Evolutionary conservation across 2,329 filamentous ascomycete species (phyloP).

Genomic region (Hansfordia pulvinata): DNA sequence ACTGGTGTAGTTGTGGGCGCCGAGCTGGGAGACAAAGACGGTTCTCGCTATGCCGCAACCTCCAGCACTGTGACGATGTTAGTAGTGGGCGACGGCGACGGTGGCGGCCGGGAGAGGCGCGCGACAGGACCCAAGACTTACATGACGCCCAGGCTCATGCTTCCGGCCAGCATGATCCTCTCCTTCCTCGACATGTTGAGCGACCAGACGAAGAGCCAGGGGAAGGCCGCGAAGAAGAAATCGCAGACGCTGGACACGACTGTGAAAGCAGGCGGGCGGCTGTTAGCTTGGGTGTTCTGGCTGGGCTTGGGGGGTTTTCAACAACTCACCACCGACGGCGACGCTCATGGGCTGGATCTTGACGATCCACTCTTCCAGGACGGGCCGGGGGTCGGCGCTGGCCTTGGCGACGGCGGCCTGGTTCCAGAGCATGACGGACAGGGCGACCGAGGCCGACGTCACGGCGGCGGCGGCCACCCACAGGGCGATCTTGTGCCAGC

Average conservation of each 20-base stretch:
- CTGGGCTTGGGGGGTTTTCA: background rate
- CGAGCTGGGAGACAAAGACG: constrained; percentile 10
- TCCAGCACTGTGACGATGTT: constrained; percentile 15
- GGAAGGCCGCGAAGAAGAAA: constrained; percentile 13
- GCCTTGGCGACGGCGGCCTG: constrained; percentile 20
- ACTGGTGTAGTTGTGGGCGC: constrained; percentile 15
- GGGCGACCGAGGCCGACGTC: constrained; percentile 15
- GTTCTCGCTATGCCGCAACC: constrained; percentile 19
- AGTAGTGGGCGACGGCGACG: background rate
- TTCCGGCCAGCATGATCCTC: constrained; percentile 13
- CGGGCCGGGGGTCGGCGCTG: constrained; percentile 24
- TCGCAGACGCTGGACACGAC: constrained; percentile 21
- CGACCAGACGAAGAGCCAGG: constrained; percentile 14
- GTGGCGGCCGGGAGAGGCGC: background rate
- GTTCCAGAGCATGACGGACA: constrained; percentile 23
- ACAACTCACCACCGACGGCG: constrained; percentile 17
- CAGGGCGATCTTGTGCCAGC: constrained; percentile 18
- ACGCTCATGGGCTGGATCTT: constrained; percentile 22
- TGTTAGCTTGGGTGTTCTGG: constrained; percentile 3
- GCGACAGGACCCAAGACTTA: constrained; percentile 6
- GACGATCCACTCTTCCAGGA: constrained; percentile 20
- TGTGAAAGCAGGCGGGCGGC: constrained; percentile 12
- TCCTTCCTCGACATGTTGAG: constrained; percentile 13
- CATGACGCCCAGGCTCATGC: constrained; percentile 15
- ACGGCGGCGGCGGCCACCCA: constrained; percentile 19